Conservation (phyloP, 176 grass and related monocot species). For the Echinochloa phyllopogon region DNA sequence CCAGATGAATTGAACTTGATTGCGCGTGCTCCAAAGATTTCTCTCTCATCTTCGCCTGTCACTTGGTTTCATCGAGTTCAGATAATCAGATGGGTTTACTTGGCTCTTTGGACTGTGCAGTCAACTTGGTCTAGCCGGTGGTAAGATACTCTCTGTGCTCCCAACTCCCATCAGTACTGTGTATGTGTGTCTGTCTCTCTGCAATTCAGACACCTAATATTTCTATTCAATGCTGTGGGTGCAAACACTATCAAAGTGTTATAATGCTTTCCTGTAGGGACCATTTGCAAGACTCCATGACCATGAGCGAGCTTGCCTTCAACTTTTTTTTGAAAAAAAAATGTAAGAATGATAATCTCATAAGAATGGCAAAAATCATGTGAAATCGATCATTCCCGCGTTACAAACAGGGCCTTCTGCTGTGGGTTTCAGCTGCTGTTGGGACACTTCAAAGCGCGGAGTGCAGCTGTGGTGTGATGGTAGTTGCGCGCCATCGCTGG, state of each 20-base stretch:
- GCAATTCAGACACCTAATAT: constrained; percentile 27
- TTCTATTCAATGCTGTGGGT: constrained; percentile 15
- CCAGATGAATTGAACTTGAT: neutral
- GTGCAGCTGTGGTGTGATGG: neutral
- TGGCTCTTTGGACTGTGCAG: neutral
- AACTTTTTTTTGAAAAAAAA: neutral
- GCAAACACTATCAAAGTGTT: neutral
- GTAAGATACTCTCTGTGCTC: neutral
- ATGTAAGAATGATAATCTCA: neutral
- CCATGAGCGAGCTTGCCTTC: neutral
- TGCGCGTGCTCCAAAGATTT: neutral
- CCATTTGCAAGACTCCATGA: neutral
- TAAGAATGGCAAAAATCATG: neutral
- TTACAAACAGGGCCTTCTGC: neutral
- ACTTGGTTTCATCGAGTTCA: neutral
- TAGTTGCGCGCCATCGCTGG: constrained; percentile 29
- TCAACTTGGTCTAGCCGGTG: neutral
- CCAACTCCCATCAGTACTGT: too few relatives aligned
- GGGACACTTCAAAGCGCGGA: neutral
- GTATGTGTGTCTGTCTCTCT: neutral
- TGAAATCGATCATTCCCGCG: neutral
- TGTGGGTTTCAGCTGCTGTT: neutral
- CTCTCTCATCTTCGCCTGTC: neutral
- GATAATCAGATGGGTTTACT: neutral
- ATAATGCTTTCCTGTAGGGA: neutral